These are phyloP conservation scores for Chrysosporium queenslandicum DNA, from an alignment of 2,329 filamentous ascomycete species.

Conservation along the genomic window DNA sequence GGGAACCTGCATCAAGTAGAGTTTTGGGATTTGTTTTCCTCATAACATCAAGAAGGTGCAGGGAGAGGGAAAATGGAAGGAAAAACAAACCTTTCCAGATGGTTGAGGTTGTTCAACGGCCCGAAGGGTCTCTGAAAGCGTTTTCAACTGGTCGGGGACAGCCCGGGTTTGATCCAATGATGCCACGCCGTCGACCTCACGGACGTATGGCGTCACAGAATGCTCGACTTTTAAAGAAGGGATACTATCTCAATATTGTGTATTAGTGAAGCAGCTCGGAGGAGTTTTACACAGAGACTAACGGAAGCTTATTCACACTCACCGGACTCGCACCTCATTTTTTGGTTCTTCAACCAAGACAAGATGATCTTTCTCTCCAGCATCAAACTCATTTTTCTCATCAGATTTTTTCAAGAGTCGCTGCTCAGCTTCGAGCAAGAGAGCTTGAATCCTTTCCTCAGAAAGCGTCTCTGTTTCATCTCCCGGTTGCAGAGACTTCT, in stretches of 20 bases:
- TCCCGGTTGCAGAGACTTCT: neutral
- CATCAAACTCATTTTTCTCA: conserved; percentile 13
- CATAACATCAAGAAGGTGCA: conserved; percentile 42
- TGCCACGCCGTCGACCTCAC: conserved; percentile 44
- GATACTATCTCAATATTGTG: conserved; percentile 30
- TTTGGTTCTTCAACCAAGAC: conserved; percentile 12
- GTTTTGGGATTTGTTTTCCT: conserved; percentile 66
- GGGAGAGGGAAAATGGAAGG: conserved; percentile 14
- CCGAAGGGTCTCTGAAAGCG: conserved; percentile 41
- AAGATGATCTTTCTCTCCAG: conserved; percentile 8
- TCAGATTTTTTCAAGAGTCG: conserved; percentile 37
- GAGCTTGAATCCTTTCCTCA: conserved; percentile 53
- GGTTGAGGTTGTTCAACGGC: conserved; percentile 43
- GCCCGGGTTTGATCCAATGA: conserved; percentile 44
- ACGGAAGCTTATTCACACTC: neutral
- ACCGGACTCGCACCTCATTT: conserved; percentile 8
- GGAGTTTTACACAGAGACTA: neutral
- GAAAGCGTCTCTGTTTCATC: conserved; percentile 41
- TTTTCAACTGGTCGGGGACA: conserved; percentile 34
- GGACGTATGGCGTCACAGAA: conserved; percentile 46
- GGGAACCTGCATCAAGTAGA: conserved; percentile 60
- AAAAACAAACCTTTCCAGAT: conserved; percentile 37
- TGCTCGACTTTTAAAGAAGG: conserved; percentile 42
- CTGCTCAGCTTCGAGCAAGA: conserved; percentile 54
- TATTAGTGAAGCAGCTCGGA: neutral